Percentiles rank a stretch among this genome's conserved stretches.
These are phyloP conservation scores for Puya raimondii DNA, from an alignment of 176 grass and related monocot genomes.

Conservation along the genomic window DNA sequence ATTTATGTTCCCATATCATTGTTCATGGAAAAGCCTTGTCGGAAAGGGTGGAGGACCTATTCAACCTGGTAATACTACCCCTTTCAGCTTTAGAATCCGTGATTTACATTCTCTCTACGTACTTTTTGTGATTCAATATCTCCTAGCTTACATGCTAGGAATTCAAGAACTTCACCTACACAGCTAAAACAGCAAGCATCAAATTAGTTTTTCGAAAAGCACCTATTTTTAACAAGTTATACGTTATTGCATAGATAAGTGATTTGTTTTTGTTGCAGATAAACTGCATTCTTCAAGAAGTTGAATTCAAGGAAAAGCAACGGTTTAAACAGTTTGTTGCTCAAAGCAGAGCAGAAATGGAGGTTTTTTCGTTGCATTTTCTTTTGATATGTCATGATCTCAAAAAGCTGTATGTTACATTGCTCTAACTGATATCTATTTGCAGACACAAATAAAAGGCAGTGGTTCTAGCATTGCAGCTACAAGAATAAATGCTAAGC, in stretches of 20 bases:
- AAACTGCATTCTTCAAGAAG: conserved; percentile 84
- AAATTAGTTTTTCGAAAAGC: not conserved
- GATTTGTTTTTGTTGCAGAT: conserved; percentile 51
- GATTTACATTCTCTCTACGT: not conserved
- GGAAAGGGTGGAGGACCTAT: conserved; percentile 65
- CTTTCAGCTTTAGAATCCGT: conserved; percentile 2
- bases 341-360: conserved; percentile 96
- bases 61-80: conserved; percentile 66
- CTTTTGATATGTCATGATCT: no score
- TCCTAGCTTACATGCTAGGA: not conserved
- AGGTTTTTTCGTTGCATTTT: conserved; percentile 29
- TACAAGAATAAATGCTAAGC: conserved; percentile 86
- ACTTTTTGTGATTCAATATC: not conserved
- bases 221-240: not conserved
- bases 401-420: conserved; percentile 7
- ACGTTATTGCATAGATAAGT: conserved; percentile 6
- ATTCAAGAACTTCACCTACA: no score
- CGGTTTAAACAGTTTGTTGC: conserved; percentile 99
- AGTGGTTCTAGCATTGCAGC: conserved; percentile 91
- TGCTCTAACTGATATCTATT: conserved; percentile 30
- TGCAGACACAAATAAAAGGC: conserved; percentile 84
- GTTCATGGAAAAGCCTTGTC: conserved; percentile 89
- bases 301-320: conserved; percentile 90
- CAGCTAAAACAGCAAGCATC: no score
- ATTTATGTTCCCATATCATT: conserved; percentile 73